A percentile compares a stretch with the other conserved stretches of the same genome.
phyloP scores from a whole-genome alignment of 108 stramenopile genomes.

The Parmales sp. region DNA sequence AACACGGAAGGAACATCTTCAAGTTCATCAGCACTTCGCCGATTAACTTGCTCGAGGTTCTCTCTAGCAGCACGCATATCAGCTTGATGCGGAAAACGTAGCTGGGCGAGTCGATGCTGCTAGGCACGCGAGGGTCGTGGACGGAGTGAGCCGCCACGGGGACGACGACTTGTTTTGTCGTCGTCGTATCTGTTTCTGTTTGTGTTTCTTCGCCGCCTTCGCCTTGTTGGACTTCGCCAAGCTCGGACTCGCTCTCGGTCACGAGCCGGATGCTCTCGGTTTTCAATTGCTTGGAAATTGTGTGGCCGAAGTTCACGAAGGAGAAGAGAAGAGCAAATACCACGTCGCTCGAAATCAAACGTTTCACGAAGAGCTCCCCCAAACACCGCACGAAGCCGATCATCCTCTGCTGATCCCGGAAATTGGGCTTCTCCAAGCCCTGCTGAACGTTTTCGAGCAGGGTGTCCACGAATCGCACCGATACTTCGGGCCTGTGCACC shows the following conservation, averaged over 20 bases:
- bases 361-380: constrained; percentile 68
- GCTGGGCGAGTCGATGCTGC: constrained; percentile 64
- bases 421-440: constrained; percentile 66
- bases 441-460: constrained; percentile 77
- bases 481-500: constrained; percentile 51
- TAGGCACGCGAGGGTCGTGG: constrained; percentile 79
- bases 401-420: constrained; percentile 75
- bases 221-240: constrained; percentile 43
- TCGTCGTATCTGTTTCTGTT: constrained; percentile 13
- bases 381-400: constrained; percentile 70
- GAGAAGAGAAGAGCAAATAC: constrained; percentile 69
- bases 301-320: constrained; percentile 79
- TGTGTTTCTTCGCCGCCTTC: constrained; percentile 17
- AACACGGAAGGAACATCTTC: constrained; percentile 56
- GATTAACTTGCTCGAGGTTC: too few relatives aligned
- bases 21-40: constrained; percentile 37
- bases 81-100: constrained; percentile 74
- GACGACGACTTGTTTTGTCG: constrained; percentile 26
- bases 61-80: constrained; percentile 72
- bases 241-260: constrained; percentile 21
- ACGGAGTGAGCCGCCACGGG: constrained; percentile 59
- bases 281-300: constrained; percentile 63
- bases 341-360: constrained; percentile 51
- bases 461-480: constrained; percentile 64
- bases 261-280: constrained; percentile 22